These are phyloP conservation scores for Martensiomyces pterosporus DNA, from an alignment of 192 early-diverging fungal species.

Conservation along the genomic window DNA sequence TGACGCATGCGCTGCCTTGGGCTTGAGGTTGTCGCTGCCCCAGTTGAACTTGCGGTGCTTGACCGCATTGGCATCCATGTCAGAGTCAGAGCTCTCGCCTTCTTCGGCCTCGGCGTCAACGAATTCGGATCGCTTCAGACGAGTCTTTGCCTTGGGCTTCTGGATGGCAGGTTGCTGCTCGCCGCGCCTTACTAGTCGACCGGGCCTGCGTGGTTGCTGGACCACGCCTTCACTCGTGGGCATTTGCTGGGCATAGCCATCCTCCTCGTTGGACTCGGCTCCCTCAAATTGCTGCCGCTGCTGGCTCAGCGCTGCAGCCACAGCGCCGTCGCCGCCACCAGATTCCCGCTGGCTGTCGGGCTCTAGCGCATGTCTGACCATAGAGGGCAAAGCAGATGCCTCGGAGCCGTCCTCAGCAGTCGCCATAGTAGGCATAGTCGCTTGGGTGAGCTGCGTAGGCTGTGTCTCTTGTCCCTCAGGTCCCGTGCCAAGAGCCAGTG, in stretches of 20 bases:
- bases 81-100: slow-evolving; percentile 38
- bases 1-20: slow-evolving; percentile 1
- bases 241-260: too few species aligned
- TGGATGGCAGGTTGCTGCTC: background rate
- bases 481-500: too few species aligned
- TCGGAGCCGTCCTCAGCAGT: slow-evolving; percentile 2
- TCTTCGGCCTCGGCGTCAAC: slow-evolving; percentile 49
- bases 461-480: slow-evolving; percentile 13
- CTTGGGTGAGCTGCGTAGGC: slow-evolving; percentile 15
- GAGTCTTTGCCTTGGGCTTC: slow-evolving; percentile 2
- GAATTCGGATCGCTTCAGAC: slow-evolving; percentile 34
- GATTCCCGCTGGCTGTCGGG: background rate
- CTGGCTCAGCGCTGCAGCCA: too few species aligned
- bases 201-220: background rate
- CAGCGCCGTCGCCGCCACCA: too few species aligned
- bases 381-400: slow-evolving; percentile 10
- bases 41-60: slow-evolving; percentile 36
- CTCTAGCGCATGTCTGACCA: slow-evolving; percentile 29
- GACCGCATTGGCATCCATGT: slow-evolving; percentile 3
- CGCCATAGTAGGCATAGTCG: too few species aligned
- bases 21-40: slow-evolving; percentile 7
- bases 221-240: background rate
- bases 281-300: too few species aligned
- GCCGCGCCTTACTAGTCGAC: slow-evolving; percentile 7
- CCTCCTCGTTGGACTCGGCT: too few species aligned